Conservation (phyloP, 257 asterid species). For the Solanum sitiens region DNA sequence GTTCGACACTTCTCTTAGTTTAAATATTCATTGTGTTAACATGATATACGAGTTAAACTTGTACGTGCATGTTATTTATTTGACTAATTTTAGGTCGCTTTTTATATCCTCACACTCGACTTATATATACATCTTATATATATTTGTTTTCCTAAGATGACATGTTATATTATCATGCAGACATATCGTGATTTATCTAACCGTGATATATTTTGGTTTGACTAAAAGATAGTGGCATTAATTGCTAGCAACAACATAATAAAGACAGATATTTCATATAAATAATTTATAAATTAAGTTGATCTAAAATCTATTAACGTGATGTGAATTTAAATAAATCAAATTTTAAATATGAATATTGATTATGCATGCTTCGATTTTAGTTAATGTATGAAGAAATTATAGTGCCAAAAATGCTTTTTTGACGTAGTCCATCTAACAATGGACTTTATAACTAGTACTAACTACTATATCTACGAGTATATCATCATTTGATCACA, state of each 20-base stretch:
- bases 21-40: background rate
- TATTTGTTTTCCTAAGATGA: background rate
- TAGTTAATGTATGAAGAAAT: background rate
- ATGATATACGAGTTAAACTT: background rate
- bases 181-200: too few species aligned
- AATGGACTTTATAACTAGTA: background rate
- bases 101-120: background rate
- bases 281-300: background rate
- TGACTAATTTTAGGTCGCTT: background rate
- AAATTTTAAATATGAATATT: background rate
- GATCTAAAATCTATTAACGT: background rate
- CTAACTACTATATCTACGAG: background rate
- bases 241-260: background rate
- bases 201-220: background rate
- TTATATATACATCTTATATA: too few species aligned
- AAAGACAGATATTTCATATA: background rate
- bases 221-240: background rate
- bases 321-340: background rate
- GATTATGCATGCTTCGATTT: background rate
- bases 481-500: background rate
- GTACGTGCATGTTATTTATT: background rate
- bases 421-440: background rate
- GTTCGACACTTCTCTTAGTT: background rate
- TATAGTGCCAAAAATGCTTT: background rate
- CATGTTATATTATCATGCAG: background rate